Percentiles rank a stretch among this genome's conserved stretches.
These are phyloP conservation scores for Viola odorata DNA, from an alignment of 345 rosid species.

Conservation along the genomic window DNA sequence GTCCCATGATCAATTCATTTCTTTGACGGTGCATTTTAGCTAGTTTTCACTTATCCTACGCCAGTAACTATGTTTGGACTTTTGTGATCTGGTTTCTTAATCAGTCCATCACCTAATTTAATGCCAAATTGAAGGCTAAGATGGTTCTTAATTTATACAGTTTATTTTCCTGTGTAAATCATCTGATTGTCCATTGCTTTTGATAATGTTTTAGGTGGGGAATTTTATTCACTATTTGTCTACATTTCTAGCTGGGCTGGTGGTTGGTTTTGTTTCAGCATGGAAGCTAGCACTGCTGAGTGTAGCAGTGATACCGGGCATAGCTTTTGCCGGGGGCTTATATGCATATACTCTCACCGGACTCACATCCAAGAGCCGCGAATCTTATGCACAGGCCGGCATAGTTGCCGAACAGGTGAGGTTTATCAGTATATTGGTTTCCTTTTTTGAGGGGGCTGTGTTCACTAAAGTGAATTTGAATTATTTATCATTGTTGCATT, in stretches of 20 bases:
- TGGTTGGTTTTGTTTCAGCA: slow-evolving; percentile 98
- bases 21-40: slow-evolving; percentile 45
- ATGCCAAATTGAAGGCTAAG: not conserved
- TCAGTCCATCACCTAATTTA: not conserved
- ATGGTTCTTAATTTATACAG: not conserved
- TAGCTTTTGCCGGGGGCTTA: slow-evolving; percentile 97
- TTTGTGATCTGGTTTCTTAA: slow-evolving; percentile 20
- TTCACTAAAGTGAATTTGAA: not conserved
- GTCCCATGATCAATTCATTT: slow-evolving; percentile 30
- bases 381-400: slow-evolving; percentile 95
- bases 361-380: slow-evolving; percentile 94
- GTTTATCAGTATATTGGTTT: not conserved
- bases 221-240: slow-evolving; percentile 94
- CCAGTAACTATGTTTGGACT: slow-evolving; percentile 13
- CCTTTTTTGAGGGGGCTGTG: too few species aligned
- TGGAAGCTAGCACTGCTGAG: slow-evolving; percentile 93
- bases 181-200: not conserved
- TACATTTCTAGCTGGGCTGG: slow-evolving; percentile 95
- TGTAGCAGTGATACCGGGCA: slow-evolving; percentile 96
- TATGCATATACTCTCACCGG: slow-evolving; percentile 98
- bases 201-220: slow-evolving; percentile 58
- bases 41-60: slow-evolving; percentile 26
- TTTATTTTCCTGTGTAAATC: not conserved
- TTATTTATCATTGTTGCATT: not conserved
- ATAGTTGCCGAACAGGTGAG: slow-evolving; percentile 96